These are phyloP conservation scores for Tricholoma hemisulphureum DNA, from an alignment of 768 basidiomycete species.

Conservation along the genomic window DNA sequence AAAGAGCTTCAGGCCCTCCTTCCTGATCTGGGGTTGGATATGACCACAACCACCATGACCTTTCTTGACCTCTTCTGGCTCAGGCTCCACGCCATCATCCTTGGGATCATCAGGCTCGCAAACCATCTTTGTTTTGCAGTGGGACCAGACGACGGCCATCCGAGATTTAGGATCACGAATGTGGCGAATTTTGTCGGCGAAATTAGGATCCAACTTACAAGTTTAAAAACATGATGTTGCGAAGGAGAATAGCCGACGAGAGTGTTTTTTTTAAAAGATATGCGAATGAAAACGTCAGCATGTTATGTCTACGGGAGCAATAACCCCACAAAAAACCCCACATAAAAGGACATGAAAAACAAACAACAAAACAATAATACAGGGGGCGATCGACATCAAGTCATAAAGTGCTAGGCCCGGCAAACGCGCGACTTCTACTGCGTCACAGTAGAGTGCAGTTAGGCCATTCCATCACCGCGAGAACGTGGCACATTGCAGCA, in stretches of 20 bases:
- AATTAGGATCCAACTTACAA: constrained; percentile 80
- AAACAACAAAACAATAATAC: constrained; percentile 39
- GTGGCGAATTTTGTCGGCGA: constrained; percentile 85
- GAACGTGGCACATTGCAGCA: constrained; percentile 32
- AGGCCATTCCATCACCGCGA: constrained; percentile 46
- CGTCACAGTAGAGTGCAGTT: constrained; percentile 67
- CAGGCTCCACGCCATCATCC: constrained; percentile 75
- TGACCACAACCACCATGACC: constrained; percentile 99
- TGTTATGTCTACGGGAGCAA: constrained; percentile 39
- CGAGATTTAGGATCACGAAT: constrained; percentile 83
- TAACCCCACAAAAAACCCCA: constrained; percentile 23
- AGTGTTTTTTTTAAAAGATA: constrained; percentile 38
- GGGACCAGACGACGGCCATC: constrained; percentile 81
- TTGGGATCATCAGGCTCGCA: constrained; percentile 90
- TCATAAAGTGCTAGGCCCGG: constrained; percentile 60
- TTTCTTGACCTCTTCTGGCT: constrained; percentile 72
- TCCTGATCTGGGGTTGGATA: constrained; percentile 82
- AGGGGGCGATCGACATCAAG: constrained; percentile 63
- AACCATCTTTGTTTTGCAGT: constrained; percentile 83
- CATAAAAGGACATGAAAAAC: constrained; percentile 25
- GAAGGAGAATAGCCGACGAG: constrained; percentile 18
- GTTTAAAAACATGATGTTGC: constrained; percentile 20
- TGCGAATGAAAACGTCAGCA: constrained; percentile 68
- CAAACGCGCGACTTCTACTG: constrained; percentile 55
- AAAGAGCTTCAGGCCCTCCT: constrained; percentile 94